Evolutionary conservation across 2,329 filamentous ascomycete genomes (phyloP).

Genomic region (Apiospora kogelbergensis): DNA sequence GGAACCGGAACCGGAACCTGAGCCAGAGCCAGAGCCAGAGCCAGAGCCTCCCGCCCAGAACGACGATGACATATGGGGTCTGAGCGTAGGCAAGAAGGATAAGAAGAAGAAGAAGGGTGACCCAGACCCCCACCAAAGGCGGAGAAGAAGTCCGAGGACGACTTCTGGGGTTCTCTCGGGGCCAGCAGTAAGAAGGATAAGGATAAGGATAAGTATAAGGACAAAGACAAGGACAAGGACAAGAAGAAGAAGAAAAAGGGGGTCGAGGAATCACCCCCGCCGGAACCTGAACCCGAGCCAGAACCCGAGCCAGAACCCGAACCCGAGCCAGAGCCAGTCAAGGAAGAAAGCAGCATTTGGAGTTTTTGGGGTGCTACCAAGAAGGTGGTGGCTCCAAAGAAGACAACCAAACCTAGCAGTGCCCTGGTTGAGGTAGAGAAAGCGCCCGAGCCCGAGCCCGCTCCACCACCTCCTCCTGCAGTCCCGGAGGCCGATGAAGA

Average conservation of each 20-base stretch:
- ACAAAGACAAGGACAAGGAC: conserved; percentile 39
- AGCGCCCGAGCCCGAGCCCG: conserved; percentile 17
- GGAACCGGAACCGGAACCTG: conserved; percentile 11
- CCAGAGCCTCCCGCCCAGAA: conserved; percentile 21
- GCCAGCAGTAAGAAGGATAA: conserved; percentile 32
- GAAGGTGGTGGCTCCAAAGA: conserved; percentile 28
- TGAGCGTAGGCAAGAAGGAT: background rate
- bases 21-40: conserved; percentile 19
- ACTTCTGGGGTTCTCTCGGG: conserved; percentile 21
- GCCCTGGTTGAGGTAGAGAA: conserved; percentile 24
- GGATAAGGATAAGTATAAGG: conserved; percentile 39
- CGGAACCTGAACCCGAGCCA: conserved; percentile 19
- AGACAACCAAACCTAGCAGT: conserved; percentile 26
- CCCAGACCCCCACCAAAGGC: conserved; percentile 16
- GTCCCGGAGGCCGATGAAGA: conserved; percentile 21
- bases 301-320: conserved; percentile 15
- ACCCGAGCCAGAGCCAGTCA: conserved; percentile 30
- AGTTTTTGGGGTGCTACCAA: conserved; percentile 59
- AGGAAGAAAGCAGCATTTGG: conserved; percentile 50
- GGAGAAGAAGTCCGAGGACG: conserved; percentile 26
- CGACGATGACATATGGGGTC: conserved; percentile 4
- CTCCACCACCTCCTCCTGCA: conserved; percentile 17
- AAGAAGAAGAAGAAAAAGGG: conserved; percentile 40
- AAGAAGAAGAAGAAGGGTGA: conserved; percentile 19
- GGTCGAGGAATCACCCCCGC: conserved; percentile 19